A percentile compares a stretch with the other conserved stretches of the same genome.
phyloP scores from a whole-genome alignment of 2,329 filamentous ascomycete species.

The Rachicladosporium sp. region DNA sequence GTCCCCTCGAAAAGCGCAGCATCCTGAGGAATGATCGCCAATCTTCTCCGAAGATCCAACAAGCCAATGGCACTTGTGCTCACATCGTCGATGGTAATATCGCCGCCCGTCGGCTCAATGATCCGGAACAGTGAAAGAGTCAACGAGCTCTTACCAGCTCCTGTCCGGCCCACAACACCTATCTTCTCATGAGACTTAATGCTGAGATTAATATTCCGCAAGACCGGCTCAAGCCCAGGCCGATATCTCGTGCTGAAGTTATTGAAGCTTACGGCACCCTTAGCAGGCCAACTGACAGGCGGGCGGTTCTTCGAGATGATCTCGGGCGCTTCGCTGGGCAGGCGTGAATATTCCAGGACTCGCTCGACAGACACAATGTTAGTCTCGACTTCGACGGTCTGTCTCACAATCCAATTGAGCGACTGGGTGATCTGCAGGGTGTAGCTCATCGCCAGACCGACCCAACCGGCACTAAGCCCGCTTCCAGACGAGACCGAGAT shows the following conservation, averaged over 20 bases:
- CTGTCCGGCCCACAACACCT: constrained; percentile 89
- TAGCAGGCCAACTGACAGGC: constrained; percentile 79
- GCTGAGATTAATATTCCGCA: constrained; percentile 82
- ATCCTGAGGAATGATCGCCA: constrained; percentile 97
- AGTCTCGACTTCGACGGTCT: constrained; percentile 99
- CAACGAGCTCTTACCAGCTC: constrained; percentile 88
- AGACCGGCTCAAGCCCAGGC: constrained; percentile 74
- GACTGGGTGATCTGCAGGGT: constrained; percentile 94
- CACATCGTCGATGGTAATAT: constrained; percentile 78
- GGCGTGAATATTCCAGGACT: constrained; percentile 82
- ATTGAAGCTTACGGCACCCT: constrained; percentile 78
- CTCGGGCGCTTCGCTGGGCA: constrained; percentile 89
- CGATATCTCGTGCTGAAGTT: constrained; percentile 93
- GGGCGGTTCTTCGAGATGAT: constrained; percentile 80
- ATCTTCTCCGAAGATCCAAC: constrained; percentile 71
- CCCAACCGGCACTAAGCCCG: constrained; percentile 55
- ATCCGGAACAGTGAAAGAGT: constrained; percentile 90
- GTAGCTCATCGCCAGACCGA: constrained; percentile 94
- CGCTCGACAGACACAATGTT: constrained; percentile 98
- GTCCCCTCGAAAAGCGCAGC: constrained; percentile 90
- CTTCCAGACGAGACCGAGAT: constrained; percentile 61
- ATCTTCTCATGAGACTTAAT: constrained; percentile 98
- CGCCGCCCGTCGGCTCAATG: constrained; percentile 73
- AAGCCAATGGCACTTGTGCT: constrained; percentile 86
- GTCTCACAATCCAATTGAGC: constrained; percentile 96